Percentiles rank a stretch among this genome's conserved stretches.
These are phyloP conservation scores for Jatropha multifida DNA, from an alignment of 441 rosid genomes.

Conservation along the genomic window DNA sequence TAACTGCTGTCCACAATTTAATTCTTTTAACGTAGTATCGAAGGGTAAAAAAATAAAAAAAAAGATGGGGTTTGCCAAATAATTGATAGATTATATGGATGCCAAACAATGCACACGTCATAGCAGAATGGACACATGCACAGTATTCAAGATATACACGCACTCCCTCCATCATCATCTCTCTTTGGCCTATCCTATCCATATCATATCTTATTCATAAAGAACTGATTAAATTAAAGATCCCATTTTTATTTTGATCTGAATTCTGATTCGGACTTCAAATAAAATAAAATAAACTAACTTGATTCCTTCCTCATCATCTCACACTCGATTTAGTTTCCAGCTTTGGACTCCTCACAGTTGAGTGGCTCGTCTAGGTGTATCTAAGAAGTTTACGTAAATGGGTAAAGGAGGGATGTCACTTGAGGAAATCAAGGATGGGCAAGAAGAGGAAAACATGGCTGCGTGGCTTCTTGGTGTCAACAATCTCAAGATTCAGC, in stretches of 20 bases:
- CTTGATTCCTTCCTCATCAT: neutral
- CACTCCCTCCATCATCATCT: too few relatives aligned
- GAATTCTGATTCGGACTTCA: neutral
- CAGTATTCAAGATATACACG: too few relatives aligned
- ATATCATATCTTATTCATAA: neutral
- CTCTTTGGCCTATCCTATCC: too few relatives aligned
- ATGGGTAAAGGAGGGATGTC: conserved; percentile 81
- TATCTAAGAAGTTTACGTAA: neutral
- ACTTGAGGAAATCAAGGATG: conserved; percentile 35
- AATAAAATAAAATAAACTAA: neutral
- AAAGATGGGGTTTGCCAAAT: too few relatives aligned
- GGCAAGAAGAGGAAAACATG: conserved; percentile 61
- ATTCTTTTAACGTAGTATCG: too few relatives aligned
- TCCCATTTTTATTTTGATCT: neutral
- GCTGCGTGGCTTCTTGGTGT: conserved; percentile 88
- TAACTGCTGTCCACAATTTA: too few relatives aligned
- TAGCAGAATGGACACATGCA: too few relatives aligned
- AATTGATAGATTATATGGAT: too few relatives aligned
- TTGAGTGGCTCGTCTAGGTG: too few relatives aligned
- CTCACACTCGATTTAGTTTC: neutral
- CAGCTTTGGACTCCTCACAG: too few relatives aligned
- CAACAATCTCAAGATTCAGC: conserved; percentile 90
- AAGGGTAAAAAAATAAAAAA: too few relatives aligned
- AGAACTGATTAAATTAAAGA: neutral
- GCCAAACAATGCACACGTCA: too few relatives aligned